These are phyloP conservation scores for Amphichorda felina DNA, from an alignment of 2,329 filamentous ascomycete genomes.

Conservation along the genomic window DNA sequence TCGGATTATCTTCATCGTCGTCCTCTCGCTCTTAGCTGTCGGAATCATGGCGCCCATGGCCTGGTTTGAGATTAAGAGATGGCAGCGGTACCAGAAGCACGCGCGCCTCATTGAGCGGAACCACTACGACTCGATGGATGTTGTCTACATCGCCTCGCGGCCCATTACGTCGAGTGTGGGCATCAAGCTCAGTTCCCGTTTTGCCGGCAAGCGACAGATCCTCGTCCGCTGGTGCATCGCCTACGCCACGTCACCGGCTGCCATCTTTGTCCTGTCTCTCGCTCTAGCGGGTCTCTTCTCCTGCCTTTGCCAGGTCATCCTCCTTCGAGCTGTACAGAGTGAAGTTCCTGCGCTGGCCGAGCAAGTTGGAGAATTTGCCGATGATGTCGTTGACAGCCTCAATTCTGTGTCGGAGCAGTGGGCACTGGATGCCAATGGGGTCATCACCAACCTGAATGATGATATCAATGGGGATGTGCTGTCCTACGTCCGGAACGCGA, in stretches of 20 bases:
- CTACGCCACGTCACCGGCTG: conserved; percentile 75
- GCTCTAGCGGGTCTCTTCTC: conserved; percentile 72
- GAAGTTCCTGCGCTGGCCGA: conserved; percentile 64
- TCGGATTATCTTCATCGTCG: conserved; percentile 63
- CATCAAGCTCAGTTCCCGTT: conserved; percentile 54
- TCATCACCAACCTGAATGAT: conserved; percentile 57
- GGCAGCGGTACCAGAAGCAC: conserved; percentile 59
- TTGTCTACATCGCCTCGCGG: conserved; percentile 76
- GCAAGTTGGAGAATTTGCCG: conserved; percentile 69
- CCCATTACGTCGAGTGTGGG: conserved; percentile 65
- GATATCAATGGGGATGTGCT: conserved; percentile 79
- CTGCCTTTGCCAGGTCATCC: conserved; percentile 69
- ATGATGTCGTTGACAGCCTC: conserved; percentile 61
- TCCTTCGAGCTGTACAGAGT: conserved; percentile 62
- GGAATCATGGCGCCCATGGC: conserved; percentile 69
- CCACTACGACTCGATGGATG: conserved; percentile 71
- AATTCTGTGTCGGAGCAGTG: conserved; percentile 64
- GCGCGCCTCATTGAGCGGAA: conserved; percentile 53
- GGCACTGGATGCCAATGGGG: conserved; percentile 64
- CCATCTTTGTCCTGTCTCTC: conserved; percentile 76
- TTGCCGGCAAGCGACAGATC: conserved; percentile 55
- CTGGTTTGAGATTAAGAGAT: conserved; percentile 68
- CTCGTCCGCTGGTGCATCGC: conserved; percentile 74
- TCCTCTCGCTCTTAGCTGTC: conserved; percentile 60
- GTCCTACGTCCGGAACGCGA: conserved; percentile 77